Conservation (phyloP, 2,329 filamentous ascomycete genomes). For the Fusarium globosum region DNA sequence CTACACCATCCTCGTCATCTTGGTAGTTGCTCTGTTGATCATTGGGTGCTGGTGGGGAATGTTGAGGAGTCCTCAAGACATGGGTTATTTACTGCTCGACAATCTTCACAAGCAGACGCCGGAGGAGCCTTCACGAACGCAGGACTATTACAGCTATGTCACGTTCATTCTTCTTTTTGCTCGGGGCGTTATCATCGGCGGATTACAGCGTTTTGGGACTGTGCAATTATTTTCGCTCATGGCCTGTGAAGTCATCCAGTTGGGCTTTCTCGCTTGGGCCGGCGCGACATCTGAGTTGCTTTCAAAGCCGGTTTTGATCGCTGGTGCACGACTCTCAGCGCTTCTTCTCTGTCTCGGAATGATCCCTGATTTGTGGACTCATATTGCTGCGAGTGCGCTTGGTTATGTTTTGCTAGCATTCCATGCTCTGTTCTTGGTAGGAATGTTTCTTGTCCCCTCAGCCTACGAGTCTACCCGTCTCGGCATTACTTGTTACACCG, state of each 20-base stretch:
- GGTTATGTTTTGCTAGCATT: conserved; percentile 75
- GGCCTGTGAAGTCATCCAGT: conserved; percentile 26
- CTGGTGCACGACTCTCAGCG: conserved; percentile 3
- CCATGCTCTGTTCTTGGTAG: conserved; percentile 65
- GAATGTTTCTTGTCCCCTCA: conserved; percentile 37
- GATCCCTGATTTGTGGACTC: conserved; percentile 70
- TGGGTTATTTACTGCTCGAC: conserved; percentile 51
- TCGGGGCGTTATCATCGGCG: conserved; percentile 29
- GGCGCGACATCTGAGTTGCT: conserved; percentile 62
- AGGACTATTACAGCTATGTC: conserved; percentile 57
- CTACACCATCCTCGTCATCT: conserved; percentile 49
- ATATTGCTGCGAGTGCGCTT: conserved; percentile 72
- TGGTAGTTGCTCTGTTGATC: conserved; percentile 39
- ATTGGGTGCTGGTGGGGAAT: conserved; percentile 47
- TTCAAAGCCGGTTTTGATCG: conserved; percentile 1
- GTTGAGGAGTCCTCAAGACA: conserved; percentile 33
- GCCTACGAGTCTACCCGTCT: conserved; percentile 17
- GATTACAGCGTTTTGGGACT: conserved; percentile 21
- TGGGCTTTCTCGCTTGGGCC: conserved; percentile 59
- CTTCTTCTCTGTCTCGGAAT: conserved; percentile 56
- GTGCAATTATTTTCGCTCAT: conserved; percentile 28
- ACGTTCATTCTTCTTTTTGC: conserved; percentile 31
- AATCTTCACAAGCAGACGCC: conserved; percentile 74
- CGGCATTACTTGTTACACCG: not conserved
- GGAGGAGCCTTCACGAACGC: conserved; percentile 53